Percentiles rank a stretch among this genome's conserved stretches.
phyloP scores from a whole-genome alignment of 1,284 basidiomycete genomes.

The Mycosarcoma maydis region DNA sequence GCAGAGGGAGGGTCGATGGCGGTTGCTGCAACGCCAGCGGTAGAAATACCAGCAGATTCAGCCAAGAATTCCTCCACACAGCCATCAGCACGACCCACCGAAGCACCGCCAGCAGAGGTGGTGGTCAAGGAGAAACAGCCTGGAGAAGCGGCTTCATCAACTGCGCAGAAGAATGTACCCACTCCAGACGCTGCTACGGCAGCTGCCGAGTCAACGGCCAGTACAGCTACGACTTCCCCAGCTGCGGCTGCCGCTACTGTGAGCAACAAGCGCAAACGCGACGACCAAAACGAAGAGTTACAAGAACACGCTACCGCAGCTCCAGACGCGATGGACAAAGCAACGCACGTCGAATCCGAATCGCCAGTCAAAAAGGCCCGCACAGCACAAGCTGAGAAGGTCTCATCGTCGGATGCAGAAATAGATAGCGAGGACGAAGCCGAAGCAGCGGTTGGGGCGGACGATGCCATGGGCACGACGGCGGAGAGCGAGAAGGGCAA shows the following conservation, averaged over 20 bases:
- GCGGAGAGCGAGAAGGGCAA: background rate
- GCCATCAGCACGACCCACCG: conserved; percentile 1
- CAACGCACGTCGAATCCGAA: background rate
- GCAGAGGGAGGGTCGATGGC: conserved; percentile 19
- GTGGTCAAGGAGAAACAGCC: conserved; percentile 36
- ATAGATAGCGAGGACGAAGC: conserved; percentile 45
- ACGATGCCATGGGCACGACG: background rate
- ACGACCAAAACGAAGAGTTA: conserved; percentile 3
- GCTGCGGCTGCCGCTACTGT: background rate
- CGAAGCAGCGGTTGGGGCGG: conserved; percentile 27
- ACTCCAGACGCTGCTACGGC: background rate
- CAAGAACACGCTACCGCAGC: background rate
- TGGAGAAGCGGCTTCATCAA: background rate
- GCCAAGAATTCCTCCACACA: conserved; percentile 1
- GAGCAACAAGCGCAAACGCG: conserved; percentile 35
- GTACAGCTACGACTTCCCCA: no score
- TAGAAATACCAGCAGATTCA: background rate
- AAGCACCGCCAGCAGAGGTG: conserved; percentile 32
- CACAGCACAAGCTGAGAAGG: conserved; percentile 5
- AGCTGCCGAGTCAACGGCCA: background rate
- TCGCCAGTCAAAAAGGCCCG: conserved; percentile 29
- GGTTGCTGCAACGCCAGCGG: background rate
- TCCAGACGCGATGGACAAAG: background rate
- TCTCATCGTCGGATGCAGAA: conserved; percentile 19
- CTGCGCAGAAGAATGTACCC: background rate